A percentile compares a stretch with the other conserved stretches of the same genome.
These are phyloP conservation scores for Artemisia princeps DNA, from an alignment of 140 eudicot genomes.

Conservation along the genomic window DNA sequence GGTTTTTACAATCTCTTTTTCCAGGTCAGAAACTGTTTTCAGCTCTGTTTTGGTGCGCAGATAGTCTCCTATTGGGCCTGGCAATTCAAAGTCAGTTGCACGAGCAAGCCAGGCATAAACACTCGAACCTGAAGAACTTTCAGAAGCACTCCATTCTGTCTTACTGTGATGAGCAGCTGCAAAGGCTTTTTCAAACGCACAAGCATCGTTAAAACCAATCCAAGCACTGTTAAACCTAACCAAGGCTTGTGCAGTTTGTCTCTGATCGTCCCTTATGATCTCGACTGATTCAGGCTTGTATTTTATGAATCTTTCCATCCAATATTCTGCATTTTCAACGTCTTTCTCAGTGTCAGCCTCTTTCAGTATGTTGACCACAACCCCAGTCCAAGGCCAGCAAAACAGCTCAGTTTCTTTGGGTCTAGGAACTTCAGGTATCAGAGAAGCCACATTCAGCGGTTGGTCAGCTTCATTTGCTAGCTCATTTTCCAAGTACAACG, in stretches of 20 bases:
- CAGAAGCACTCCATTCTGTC: constrained; percentile 49
- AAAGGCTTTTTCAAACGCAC: constrained; percentile 66
- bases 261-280: constrained; percentile 37
- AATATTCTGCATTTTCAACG: constrained; percentile 28
- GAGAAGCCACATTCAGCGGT: constrained; percentile 23
- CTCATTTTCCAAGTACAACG: constrained; percentile 50
- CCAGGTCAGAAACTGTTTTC: constrained; percentile 41
- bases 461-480: constrained; percentile 36
- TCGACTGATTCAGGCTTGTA: constrained; percentile 52
- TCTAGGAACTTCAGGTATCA: constrained; percentile 26
- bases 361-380: constrained; percentile 41
- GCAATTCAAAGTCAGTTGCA: constrained; percentile 46
- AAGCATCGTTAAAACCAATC: constrained; percentile 51
- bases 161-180: constrained; percentile 43
- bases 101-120: constrained; percentile 79
- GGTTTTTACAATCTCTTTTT: constrained; percentile 32
- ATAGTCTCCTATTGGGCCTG: constrained; percentile 53
- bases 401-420: constrained; percentile 37
- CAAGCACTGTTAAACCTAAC: constrained; percentile 47
- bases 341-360: constrained; percentile 26
- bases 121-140: constrained; percentile 28
- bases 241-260: constrained; percentile 35
- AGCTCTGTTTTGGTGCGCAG: constrained; percentile 46
- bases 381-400: constrained; percentile 75
- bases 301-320: constrained; percentile 44